These are phyloP conservation scores for Flaveria brownii DNA, from an alignment of 129 eudicot species.

Conservation along the genomic window DNA sequence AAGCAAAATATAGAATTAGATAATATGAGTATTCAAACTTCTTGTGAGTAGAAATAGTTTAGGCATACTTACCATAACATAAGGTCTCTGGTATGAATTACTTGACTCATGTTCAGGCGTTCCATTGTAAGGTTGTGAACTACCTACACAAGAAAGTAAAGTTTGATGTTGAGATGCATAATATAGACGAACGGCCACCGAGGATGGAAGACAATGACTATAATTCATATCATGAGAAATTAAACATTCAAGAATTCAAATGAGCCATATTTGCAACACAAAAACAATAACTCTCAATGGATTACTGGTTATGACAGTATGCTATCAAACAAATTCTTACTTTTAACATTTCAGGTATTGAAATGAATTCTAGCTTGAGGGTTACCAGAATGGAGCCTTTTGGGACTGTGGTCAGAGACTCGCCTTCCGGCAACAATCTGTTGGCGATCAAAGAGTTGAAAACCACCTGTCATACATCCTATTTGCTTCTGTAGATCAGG, in stretches of 20 bases:
- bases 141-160: constrained; percentile 45
- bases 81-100: constrained; percentile 41
- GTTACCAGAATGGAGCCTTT: constrained; percentile 68
- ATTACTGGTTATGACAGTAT: not conserved
- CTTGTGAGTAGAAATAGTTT: not conserved
- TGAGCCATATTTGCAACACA: not conserved
- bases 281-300: constrained; percentile 1
- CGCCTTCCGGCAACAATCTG: constrained; percentile 66
- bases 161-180: constrained; percentile 6
- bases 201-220: not conserved
- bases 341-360: not conserved
- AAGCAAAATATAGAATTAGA: not conserved
- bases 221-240: no score
- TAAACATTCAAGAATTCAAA: not conserved
- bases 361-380: not conserved
- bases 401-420: constrained; percentile 52
- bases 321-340: not conserved
- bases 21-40: not conserved
- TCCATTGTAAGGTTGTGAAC: constrained; percentile 43
- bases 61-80: constrained; percentile 42
- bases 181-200: not conserved
- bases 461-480: constrained; percentile 94
- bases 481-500: constrained; percentile 87
- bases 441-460: constrained; percentile 79
- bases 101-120: constrained; percentile 46